Base-by-base conservation (phyloP, 2,329 filamentous ascomycete genomes). In the Colletotrichum sp. region DNA sequence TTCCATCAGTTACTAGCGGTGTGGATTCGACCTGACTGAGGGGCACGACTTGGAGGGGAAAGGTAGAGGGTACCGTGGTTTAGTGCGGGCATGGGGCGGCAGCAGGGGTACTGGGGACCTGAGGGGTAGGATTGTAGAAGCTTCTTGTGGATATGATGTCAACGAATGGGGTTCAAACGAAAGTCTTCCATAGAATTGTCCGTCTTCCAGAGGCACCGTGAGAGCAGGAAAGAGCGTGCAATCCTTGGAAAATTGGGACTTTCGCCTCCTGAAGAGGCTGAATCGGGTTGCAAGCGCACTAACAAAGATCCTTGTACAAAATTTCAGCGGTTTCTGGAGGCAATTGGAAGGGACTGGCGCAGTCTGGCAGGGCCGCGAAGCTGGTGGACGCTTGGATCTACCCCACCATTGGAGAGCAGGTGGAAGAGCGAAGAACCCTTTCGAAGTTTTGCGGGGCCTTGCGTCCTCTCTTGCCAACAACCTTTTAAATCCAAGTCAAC, bases 341-440 rank as follows among this genome's bases (percentile, higher is more conserved):
- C 28, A 26, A 62, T 69, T 58, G 61, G 67, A 69, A 69, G 61
- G 56, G 24, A 69, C 56, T 69, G 67, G 67, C 61, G 61, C 36
- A 55, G 56, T 69, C 73, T 58, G 43, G 68, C 72, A 67, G 69
- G 69, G 62, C 73, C 55, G 62, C 73, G 52, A 52, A 52, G 43
- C 43, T 52, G 43, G 43, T 52, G 43, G 43, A 36, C 61, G 69
- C 34, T 21, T 32, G 56, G 56, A 38, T 69, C 62, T 71, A 75
- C 73, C 73, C 73, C 73, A 75, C 73, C 73, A 72, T 67, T 75
- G 32, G 43, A 72, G 73, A 56, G 69, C 62, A 24, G 73, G 73
- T 75, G 73, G 73, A 75, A 75, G 69, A 67, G 69, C 59, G 56
- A 75, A 75, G 73, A 75, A 75, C 73, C 69, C 43, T 67, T 75